Conservation (phyloP, 2,329 filamentous ascomycete species). For the Shiraia bambusicola region DNA sequence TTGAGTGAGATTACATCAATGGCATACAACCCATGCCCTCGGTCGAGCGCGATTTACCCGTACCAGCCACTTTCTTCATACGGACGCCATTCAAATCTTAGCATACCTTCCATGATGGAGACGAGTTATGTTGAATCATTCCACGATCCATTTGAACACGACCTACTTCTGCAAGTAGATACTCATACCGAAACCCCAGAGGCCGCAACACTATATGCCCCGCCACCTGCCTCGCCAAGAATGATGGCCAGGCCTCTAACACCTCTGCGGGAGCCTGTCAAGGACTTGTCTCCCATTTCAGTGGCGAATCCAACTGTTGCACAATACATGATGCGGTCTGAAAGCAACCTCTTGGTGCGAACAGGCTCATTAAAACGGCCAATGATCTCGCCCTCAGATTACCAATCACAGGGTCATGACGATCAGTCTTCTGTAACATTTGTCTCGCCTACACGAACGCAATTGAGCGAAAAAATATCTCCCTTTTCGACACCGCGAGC, state of each 20-base stretch:
- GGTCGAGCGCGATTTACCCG: conserved; percentile 16
- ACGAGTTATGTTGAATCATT: conserved; percentile 20
- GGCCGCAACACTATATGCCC: conserved; percentile 28
- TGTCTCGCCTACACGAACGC: conserved; percentile 3
- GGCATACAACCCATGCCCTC: conserved; percentile 16
- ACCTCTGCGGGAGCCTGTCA: not conserved
- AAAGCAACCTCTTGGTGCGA: conserved; percentile 1
- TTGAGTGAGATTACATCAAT: conserved; percentile 22
- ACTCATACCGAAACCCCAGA: conserved; percentile 31
- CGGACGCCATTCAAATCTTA: conserved; percentile 6
- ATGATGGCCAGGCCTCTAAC: conserved; percentile 7
- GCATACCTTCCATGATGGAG: conserved; percentile 11
- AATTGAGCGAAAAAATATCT: not conserved
- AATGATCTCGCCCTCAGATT: not conserved
- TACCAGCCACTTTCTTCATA: conserved; percentile 30
- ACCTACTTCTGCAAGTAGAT: conserved; percentile 33
- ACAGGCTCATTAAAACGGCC: conserved; percentile 5
- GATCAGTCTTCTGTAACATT: not conserved
- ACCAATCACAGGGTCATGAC: conserved; percentile 2
- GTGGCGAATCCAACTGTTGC: not conserved
- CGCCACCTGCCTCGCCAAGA: conserved; percentile 21
- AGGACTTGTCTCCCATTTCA: not conserved
- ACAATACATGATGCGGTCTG: conserved; percentile 3
- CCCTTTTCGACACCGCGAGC: conserved; percentile 1
- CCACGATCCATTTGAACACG: conserved; percentile 31